These are phyloP conservation scores for Amauroascus niger DNA, from an alignment of 2,329 filamentous ascomycete species.

Conservation along the genomic window DNA sequence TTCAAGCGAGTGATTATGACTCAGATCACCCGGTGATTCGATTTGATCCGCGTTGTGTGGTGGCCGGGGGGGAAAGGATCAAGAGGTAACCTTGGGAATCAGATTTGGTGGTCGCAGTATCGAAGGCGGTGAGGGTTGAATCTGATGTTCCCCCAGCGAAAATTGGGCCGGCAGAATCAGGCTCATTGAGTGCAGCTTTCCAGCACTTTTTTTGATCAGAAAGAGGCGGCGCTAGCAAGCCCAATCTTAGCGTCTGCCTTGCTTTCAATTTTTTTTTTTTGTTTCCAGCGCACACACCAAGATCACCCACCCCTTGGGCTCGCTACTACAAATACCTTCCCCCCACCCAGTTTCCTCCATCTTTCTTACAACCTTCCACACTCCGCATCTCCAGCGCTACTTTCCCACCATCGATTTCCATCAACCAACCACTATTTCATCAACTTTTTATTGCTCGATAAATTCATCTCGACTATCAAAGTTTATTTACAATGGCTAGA, in stretches of 20 bases:
- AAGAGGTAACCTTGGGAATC: conserved; percentile 5
- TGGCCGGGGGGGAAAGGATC: conserved; percentile 9
- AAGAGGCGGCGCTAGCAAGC: conserved; percentile 16
- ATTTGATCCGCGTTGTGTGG: conserved; percentile 12
- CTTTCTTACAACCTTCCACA: conserved; percentile 19
- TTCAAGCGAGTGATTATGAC: background rate
- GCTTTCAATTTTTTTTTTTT: conserved; percentile 8
- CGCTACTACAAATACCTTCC: conserved; percentile 21
- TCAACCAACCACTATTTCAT: conserved; percentile 20
- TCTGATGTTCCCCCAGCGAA: conserved; percentile 19
- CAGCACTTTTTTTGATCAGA: conserved; percentile 23
- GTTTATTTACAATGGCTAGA: conserved; percentile 37
- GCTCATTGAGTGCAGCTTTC: conserved; percentile 28
- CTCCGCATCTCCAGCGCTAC: conserved; percentile 18
- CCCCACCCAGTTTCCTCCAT: conserved; percentile 17
- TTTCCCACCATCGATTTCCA: conserved; percentile 17
- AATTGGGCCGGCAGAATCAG: conserved; percentile 25
- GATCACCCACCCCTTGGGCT: conserved; percentile 12
- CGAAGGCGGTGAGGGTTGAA: conserved; percentile 1
- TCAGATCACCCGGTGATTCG: background rate
- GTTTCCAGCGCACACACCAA: background rate
- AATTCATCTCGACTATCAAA: conserved; percentile 25
- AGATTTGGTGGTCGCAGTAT: background rate
- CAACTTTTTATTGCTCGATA: conserved; percentile 27
- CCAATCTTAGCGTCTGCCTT: conserved; percentile 6